Evolutionary conservation across 805 yeast species (phyloP).

Genomic region (Sporopachydermia lactativora): DNA sequence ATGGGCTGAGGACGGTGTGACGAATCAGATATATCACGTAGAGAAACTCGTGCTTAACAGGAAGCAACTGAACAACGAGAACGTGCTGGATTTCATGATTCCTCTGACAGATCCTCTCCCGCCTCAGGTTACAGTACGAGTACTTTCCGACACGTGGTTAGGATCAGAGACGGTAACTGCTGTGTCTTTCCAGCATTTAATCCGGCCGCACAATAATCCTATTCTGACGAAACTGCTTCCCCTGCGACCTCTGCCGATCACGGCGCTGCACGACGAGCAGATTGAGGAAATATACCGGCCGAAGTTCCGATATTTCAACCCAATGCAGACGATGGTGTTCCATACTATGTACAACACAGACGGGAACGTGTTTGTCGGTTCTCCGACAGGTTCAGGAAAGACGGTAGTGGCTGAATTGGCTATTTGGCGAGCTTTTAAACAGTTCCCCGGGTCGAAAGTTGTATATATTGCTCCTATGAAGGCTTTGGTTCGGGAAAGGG

Average conservation of each 20-base stretch:
- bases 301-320: slow-evolving; percentile 80
- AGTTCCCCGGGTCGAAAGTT: slow-evolving; percentile 65
- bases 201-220: slow-evolving; percentile 79
- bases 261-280: slow-evolving; percentile 57
- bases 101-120: slow-evolving; percentile 87
- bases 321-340: slow-evolving; percentile 97
- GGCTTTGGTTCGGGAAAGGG: slow-evolving; percentile 72
- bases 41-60: slow-evolving; percentile 64
- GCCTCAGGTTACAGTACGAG: slow-evolving; percentile 68
- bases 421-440: slow-evolving; percentile 88
- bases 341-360: slow-evolving; percentile 74
- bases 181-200: slow-evolving; percentile 79
- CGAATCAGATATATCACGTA: slow-evolving; percentile 59
- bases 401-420: slow-evolving; percentile 96
- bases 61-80: slow-evolving; percentile 37
- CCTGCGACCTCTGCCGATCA: slow-evolving; percentile 73
- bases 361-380: slow-evolving; percentile 79
- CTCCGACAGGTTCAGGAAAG: slow-evolving; percentile 98
- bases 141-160: slow-evolving; percentile 77
- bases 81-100: slow-evolving; percentile 82
- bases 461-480: slow-evolving; percentile 88
- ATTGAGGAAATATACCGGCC: slow-evolving; percentile 54
- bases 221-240: slow-evolving; percentile 67
- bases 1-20: slow-evolving; percentile 75
- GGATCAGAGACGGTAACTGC: slow-evolving; percentile 69